Evolutionary conservation across 768 basidiomycete species (phyloP), one percentile per base, ranked within the genome.

Genomic region (Daedaleopsis sinensis): DNA sequence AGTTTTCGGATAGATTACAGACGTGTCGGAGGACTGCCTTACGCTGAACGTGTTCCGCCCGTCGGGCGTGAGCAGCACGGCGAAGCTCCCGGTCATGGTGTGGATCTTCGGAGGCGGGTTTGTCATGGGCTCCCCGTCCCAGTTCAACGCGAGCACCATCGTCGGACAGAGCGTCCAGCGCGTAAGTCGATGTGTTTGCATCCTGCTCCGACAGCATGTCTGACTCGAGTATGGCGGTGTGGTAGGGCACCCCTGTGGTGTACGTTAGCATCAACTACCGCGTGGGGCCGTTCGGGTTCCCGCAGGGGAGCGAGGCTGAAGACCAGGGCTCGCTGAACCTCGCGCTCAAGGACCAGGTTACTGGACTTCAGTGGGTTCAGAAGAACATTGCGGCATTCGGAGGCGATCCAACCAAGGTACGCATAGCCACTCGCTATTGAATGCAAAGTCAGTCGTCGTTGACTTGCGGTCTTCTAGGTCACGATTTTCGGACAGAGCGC

Each of bases 321-420:
- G 61, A 70, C 12, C 71, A 72, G 5, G 73, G 73, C 9, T 75
- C 76, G 1, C 72, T 81, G 16, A 83, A 83, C 62, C 72, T 84
- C 68, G 89, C 90, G 1, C 89, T 91, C 75, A 91, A 90, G 71
- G 90, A 92, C 67, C 88, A 89, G 67, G 88, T 89, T 86, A 65
- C 87, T 19, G 89, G 84, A 0, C 68, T 91, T 19, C 73, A 82
- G 67, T 91, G 90, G 89, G 75, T 91, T 13, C 82, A 77, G 53
- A 79, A 80, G 9, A 88, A 91, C 64, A 88, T 91, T 18, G 72
- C 70, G 39, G 72, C 74, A 0, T 91, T 91, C 61, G 90, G 89
- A 72, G 90, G 90, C 1, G 39, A 42, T 42, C 39, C 39, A 13
- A 42, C 39, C 10, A 42, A 42, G 18, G 39, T 42, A 18, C 3